A percentile compares a stretch with the other conserved stretches of the same genome.
These are phyloP conservation scores for Carpinus fangiana DNA, from an alignment of 306 rosid genomes.

Conservation along the genomic window DNA sequence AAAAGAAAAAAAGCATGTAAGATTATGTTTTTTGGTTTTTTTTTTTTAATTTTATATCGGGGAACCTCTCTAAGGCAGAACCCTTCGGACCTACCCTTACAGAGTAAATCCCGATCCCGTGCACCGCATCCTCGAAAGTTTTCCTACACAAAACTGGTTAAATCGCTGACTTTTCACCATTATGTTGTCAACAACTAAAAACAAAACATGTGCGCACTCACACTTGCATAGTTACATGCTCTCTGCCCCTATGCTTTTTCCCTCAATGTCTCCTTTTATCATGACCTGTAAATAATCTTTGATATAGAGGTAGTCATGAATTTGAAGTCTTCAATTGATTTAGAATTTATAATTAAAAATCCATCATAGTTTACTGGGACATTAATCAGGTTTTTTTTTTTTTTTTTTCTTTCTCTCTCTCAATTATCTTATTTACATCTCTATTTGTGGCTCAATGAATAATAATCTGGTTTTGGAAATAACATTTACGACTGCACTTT, in stretches of 20 bases:
- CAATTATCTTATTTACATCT: background rate
- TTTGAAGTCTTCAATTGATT: background rate
- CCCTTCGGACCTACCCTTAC: no score
- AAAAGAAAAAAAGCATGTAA: background rate
- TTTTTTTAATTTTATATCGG: no score
- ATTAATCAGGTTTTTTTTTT: background rate
- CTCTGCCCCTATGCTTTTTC: background rate
- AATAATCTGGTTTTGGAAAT: background rate
- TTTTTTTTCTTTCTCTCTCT: background rate
- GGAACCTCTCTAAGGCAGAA: no score
- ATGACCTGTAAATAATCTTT: background rate
- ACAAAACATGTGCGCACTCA: background rate
- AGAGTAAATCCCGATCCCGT: no score
- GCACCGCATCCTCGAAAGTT: no score
- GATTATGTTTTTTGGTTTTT: background rate
- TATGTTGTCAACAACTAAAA: background rate
- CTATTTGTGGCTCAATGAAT: background rate
- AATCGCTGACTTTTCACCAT: background rate
- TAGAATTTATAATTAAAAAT: background rate
- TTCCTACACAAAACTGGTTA: no score
- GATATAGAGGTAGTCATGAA: background rate
- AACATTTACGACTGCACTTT: background rate
- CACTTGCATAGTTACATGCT: background rate
- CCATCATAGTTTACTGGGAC: background rate
- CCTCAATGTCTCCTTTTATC: background rate